Evolutionary conservation across 1,284 basidiomycete species (phyloP).

Genomic region (Ceratobasidium sp.): DNA sequence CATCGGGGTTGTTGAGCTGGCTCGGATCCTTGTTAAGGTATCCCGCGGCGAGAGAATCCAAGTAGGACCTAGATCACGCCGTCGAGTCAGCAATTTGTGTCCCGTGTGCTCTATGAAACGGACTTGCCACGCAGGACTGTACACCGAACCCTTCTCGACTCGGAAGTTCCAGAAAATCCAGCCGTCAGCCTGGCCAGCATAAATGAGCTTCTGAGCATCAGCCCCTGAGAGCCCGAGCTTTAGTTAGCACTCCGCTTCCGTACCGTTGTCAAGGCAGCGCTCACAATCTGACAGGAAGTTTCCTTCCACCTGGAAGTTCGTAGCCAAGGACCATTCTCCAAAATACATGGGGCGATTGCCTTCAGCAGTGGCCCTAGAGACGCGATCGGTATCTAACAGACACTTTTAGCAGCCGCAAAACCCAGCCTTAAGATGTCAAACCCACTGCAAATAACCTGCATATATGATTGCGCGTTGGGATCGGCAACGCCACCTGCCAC

Average conservation of each 20-base stretch:
- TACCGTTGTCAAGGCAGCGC: no score
- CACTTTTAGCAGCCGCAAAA: neutral
- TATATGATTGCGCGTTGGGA: constrained; percentile 67
- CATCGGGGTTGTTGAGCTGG: constrained; percentile 60
- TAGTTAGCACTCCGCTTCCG: no score
- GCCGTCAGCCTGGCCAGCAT: constrained; percentile 60
- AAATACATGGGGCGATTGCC: constrained; percentile 60
- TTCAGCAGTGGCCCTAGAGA: constrained; percentile 54
- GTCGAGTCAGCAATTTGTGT: neutral
- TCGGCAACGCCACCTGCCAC: constrained; percentile 67
- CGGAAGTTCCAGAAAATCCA: constrained; percentile 86
- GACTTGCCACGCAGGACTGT: constrained; percentile 29
- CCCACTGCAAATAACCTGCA: constrained; percentile 68
- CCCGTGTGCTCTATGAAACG: neutral
- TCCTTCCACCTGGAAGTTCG: constrained; percentile 57
- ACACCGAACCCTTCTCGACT: constrained; percentile 56
- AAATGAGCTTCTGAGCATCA: constrained; percentile 73
- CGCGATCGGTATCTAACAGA: constrained; percentile 50
- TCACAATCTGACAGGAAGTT: no score
- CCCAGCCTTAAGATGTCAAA: neutral
- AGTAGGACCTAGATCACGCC: constrained; percentile 65
- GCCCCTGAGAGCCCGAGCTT: constrained; percentile 56
- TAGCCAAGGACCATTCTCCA: constrained; percentile 74
- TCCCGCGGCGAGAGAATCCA: constrained; percentile 64
- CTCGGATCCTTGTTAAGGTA: constrained; percentile 71